Conservation (phyloP, 2,329 filamentous ascomycete genomes). For the Biscogniauxia mediterranea region DNA sequence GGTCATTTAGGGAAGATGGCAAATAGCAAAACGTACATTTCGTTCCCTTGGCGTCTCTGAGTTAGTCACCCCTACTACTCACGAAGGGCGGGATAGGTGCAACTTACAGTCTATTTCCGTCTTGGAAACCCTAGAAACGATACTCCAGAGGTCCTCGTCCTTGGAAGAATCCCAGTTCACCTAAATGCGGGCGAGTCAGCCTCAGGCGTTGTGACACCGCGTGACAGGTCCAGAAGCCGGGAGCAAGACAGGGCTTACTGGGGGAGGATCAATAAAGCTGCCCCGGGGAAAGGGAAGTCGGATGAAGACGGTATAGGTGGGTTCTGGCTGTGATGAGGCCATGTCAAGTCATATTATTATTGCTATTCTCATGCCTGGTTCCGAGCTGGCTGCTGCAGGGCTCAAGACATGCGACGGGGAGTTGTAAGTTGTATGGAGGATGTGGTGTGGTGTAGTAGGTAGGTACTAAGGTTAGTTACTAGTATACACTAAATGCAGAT, state of each 20-base stretch:
- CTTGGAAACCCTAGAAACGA: slow-evolving; percentile 78
- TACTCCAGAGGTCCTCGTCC: slow-evolving; percentile 85
- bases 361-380: slow-evolving; percentile 11
- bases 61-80: slow-evolving; percentile 4
- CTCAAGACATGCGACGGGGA: slow-evolving; percentile 8
- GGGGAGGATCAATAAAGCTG: slow-evolving; percentile 86
- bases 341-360: slow-evolving; percentile 22
- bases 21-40: slow-evolving; percentile 56
- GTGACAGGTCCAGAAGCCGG: slow-evolving; percentile 5
- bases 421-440: too few species aligned
- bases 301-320: slow-evolving; percentile 74
- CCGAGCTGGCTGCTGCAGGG: neutral
- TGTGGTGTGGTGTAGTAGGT: too few species aligned
- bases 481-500: slow-evolving; percentile 10
- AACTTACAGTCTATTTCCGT: slow-evolving; percentile 81
- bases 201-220: neutral
- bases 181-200: slow-evolving; percentile 41
- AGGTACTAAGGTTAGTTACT: slow-evolving; percentile 2
- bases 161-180: slow-evolving; percentile 86
- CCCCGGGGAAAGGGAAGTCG: slow-evolving; percentile 85
- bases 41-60: slow-evolving; percentile 58
- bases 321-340: slow-evolving; percentile 42
- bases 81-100: slow-evolving; percentile 7
- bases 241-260: slow-evolving; percentile 50
- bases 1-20: neutral